Evolutionary conservation across 768 basidiomycete genomes (phyloP).

Genomic region (Xerocomellus amylosporus): DNA sequence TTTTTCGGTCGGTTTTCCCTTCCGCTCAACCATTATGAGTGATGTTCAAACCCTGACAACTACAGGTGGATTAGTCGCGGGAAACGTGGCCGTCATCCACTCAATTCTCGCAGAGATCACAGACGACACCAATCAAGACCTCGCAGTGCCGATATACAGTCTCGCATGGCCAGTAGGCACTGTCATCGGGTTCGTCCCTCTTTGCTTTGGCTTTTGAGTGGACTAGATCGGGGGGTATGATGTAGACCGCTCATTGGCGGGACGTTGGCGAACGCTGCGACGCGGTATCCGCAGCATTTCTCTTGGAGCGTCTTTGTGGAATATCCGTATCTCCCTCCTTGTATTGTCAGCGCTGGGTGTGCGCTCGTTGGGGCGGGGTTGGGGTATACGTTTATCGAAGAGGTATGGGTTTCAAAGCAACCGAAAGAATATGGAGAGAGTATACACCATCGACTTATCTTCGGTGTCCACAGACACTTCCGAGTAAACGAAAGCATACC

Average conservation of each 20-base stretch:
- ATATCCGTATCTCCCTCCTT: slow-evolving; percentile 20
- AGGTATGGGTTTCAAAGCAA: slow-evolving; percentile 8
- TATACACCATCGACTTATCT: neutral
- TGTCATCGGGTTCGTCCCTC: slow-evolving; percentile 45
- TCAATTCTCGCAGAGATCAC: slow-evolving; percentile 61
- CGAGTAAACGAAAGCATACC: slow-evolving; percentile 7
- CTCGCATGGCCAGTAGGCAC: slow-evolving; percentile 56
- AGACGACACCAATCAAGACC: slow-evolving; percentile 57
- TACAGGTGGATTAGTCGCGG: slow-evolving; percentile 61
- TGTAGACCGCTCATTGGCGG: slow-evolving; percentile 23
- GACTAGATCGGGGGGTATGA: neutral
- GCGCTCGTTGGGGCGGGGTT: slow-evolving; percentile 7
- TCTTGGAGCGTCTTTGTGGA: slow-evolving; percentile 11
- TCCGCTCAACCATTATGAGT: neutral
- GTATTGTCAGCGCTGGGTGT: slow-evolving; percentile 9
- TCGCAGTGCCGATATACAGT: slow-evolving; percentile 57
- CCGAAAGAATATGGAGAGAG: too few relatives aligned
- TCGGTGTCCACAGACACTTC: slow-evolving; percentile 12
- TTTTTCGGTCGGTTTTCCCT: slow-evolving; percentile 42
- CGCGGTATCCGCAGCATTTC: slow-evolving; percentile 12
- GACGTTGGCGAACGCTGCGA: slow-evolving; percentile 19
- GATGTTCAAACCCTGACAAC: neutral
- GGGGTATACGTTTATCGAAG: slow-evolving; percentile 20
- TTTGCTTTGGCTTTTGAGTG: neutral
- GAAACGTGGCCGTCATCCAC: slow-evolving; percentile 60